These are phyloP conservation scores for Silybum marianum DNA, from an alignment of 129 eudicot genomes.

Conservation along the genomic window DNA sequence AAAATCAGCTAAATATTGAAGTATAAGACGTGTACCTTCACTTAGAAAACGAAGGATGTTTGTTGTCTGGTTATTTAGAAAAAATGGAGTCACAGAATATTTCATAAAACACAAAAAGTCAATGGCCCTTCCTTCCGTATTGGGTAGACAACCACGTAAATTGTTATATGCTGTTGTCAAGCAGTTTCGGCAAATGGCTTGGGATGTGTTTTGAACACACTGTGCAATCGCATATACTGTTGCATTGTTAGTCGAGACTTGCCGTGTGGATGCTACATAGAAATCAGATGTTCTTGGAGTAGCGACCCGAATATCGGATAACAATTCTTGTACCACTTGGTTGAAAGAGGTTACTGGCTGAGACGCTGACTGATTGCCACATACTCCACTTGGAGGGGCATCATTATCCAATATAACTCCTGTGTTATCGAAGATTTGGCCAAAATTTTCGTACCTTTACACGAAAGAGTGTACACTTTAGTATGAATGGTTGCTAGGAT, in stretches of 20 bases:
- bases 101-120: conserved; percentile 55
- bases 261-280: conserved; percentile 53
- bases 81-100: conserved; percentile 46
- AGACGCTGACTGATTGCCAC: conserved; percentile 33
- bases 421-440: not conserved
- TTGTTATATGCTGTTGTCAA: conserved; percentile 45
- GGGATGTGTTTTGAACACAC: conserved; percentile 43
- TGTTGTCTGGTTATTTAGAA: conserved; percentile 30
- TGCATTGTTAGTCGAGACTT: conserved; percentile 16
- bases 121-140: conserved; percentile 47
- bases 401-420: conserved; percentile 22
- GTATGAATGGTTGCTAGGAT: not conserved
- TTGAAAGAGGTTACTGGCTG: conserved; percentile 33
- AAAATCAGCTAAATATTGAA: not conserved
- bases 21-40: conserved; percentile 36
- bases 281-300: conserved; percentile 49
- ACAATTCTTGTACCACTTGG: conserved; percentile 27
- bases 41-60: conserved; percentile 40
- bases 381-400: conserved; percentile 28
- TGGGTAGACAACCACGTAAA: conserved; percentile 49
- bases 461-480: not conserved
- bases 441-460: conserved; percentile 52
- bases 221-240: conserved; percentile 50
- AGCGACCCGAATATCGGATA: conserved; percentile 44
- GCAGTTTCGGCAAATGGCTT: conserved; percentile 47